A percentile compares a stretch with the other conserved stretches of the same genome.
Evolutionary conservation across 2,329 filamentous ascomycete genomes (phyloP).

Genomic region (Trichophyton schoenleinii): DNA sequence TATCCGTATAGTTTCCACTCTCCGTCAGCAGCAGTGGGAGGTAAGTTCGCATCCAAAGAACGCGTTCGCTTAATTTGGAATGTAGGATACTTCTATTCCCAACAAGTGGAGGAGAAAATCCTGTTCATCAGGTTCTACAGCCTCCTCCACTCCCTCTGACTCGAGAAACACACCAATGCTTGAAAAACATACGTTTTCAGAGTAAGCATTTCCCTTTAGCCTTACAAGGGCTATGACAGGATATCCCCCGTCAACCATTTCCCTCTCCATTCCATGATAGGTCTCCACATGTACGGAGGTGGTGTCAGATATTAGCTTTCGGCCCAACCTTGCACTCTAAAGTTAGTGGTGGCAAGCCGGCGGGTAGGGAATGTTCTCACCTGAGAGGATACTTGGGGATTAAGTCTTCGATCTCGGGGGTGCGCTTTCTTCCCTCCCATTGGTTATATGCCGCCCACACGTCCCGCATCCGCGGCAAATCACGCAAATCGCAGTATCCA

Average conservation of each 20-base stretch:
- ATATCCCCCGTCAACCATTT: background rate
- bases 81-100: background rate
- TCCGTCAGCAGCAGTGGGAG: background rate
- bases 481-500: background rate
- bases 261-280: background rate
- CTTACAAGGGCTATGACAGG: background rate
- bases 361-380: background rate
- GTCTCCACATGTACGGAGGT: background rate
- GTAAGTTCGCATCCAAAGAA: too few relatives aligned
- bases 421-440: background rate
- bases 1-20: background rate
- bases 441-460: background rate
- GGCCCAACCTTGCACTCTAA: background rate
- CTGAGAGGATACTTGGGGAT: background rate
- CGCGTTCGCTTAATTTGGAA: too few relatives aligned
- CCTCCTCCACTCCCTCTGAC: background rate
- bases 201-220: background rate
- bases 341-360: background rate
- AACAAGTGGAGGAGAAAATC: background rate
- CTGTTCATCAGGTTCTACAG: background rate
- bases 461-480: background rate
- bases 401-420: background rate
- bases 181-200: background rate
- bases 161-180: background rate
- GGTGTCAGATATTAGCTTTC: background rate